Percentiles rank a stretch among this genome's conserved stretches.
Evolutionary conservation across 1,284 basidiomycete genomes (phyloP).

Genomic region (Trichosporon coremiiforme): DNA sequence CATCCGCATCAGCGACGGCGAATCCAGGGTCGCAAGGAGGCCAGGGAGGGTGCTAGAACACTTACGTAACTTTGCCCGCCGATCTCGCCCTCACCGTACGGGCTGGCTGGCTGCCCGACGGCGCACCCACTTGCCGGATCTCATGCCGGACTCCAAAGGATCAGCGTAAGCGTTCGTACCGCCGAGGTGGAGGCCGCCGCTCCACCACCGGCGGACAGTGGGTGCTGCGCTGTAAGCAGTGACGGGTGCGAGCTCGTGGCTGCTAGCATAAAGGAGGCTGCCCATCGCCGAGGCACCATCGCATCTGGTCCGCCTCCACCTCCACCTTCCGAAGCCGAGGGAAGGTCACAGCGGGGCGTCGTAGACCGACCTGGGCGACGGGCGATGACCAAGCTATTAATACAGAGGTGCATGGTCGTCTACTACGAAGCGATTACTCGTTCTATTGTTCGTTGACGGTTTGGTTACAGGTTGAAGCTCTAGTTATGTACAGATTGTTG

Average conservation of each 20-base stretch:
- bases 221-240: background rate
- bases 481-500: background rate
- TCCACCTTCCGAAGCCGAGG: constrained; percentile 1
- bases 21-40: background rate
- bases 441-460: constrained; percentile 4
- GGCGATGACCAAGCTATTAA: background rate
- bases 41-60: constrained; percentile 14
- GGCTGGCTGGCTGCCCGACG: background rate
- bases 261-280: background rate
- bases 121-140: background rate
- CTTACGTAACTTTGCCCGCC: background rate
- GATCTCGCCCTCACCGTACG: background rate
- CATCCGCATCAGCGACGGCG: background rate
- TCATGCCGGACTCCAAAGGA: background rate
- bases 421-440: background rate
- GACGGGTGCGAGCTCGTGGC: background rate
- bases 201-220: background rate
- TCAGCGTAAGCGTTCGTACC: background rate
- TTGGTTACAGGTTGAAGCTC: background rate
- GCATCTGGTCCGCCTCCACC: background rate
- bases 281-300: background rate
- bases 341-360: background rate
- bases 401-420: constrained; percentile 8
- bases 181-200: constrained; percentile 11
- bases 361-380: background rate